phyloP scores from a whole-genome alignment of 2,329 filamentous ascomycete species.

The Ceratocystis colombiana region DNA sequence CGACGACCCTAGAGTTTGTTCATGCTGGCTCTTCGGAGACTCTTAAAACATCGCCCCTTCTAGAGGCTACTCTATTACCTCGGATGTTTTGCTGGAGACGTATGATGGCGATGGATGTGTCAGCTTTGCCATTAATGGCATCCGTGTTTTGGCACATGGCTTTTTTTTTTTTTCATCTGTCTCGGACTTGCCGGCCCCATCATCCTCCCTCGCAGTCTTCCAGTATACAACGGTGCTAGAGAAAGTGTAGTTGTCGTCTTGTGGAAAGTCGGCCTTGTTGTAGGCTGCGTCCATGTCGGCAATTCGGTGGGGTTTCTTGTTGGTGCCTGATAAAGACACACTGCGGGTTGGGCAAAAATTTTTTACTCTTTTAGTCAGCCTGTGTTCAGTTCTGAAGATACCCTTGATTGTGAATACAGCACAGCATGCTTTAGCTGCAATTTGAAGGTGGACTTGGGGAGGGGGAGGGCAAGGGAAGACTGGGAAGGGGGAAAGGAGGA shows the following conservation, averaged over 20 bases:
- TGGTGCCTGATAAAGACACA: background rate
- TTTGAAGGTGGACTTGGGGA: background rate
- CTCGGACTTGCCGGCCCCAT: background rate
- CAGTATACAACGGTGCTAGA: conserved; percentile 38
- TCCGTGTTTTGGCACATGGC: background rate
- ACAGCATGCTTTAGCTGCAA: background rate
- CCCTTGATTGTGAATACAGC: conserved; percentile 10
- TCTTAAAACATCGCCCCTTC: background rate
- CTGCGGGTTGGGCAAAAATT: background rate
- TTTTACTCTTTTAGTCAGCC: background rate
- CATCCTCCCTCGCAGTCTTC: conserved; percentile 22
- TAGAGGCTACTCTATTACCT: background rate
- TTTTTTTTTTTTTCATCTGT: background rate
- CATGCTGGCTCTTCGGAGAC: background rate
- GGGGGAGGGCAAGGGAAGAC: background rate
- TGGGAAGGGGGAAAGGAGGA: background rate
- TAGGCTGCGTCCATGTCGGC: conserved; percentile 32
- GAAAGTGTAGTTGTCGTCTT: conserved; percentile 35
- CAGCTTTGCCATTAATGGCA: background rate
- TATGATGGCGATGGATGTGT: background rate
- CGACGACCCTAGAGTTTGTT: background rate
- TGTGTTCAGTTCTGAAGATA: conserved; percentile 6
- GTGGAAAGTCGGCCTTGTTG: conserved; percentile 33
- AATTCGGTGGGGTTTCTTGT: conserved; percentile 28
- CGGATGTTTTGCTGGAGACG: background rate